Evolutionary conservation across 768 basidiomycete species (phyloP).

Genomic region (Serendipita sp.): DNA sequence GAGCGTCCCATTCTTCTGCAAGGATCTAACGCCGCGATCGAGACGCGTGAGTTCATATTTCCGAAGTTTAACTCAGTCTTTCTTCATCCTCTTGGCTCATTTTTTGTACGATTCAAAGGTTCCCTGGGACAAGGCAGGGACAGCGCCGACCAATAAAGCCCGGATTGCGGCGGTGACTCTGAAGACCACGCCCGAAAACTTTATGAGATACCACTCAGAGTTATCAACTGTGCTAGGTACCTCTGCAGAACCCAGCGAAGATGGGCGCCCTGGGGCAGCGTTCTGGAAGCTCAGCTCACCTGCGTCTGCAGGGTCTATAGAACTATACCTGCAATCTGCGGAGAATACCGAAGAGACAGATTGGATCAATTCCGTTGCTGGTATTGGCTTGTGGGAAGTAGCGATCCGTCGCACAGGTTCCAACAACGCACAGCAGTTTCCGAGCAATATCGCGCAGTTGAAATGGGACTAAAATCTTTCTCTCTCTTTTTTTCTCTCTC

Average conservation of each 20-base stretch:
- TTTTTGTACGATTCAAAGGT: not conserved
- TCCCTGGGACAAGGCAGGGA: not conserved
- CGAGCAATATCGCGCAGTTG: too few relatives aligned
- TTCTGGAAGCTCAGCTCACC: not conserved
- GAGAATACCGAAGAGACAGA: not conserved
- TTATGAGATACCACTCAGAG: not conserved
- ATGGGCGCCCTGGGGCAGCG: not conserved
- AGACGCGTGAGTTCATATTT: constrained; percentile 30
- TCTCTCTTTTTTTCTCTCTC: too few relatives aligned
- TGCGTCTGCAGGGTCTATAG: not conserved
- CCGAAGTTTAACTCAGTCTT: not conserved
- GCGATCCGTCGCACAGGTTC: not conserved
- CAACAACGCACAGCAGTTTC: too few relatives aligned
- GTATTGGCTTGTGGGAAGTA: not conserved
- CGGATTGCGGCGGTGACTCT: not conserved
- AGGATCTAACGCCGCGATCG: constrained; percentile 45
- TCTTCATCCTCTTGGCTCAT: not conserved
- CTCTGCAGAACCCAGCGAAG: not conserved
- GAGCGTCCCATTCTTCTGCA: constrained; percentile 52
- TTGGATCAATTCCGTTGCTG: not conserved
- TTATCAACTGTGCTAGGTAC: not conserved
- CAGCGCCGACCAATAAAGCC: not conserved
- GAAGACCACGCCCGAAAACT: not conserved
- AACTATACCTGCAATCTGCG: not conserved
- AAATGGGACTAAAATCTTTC: too few relatives aligned